Conservation (phyloP, 148 eudicot genomes). For the Dianthus caryophyllus region DNA sequence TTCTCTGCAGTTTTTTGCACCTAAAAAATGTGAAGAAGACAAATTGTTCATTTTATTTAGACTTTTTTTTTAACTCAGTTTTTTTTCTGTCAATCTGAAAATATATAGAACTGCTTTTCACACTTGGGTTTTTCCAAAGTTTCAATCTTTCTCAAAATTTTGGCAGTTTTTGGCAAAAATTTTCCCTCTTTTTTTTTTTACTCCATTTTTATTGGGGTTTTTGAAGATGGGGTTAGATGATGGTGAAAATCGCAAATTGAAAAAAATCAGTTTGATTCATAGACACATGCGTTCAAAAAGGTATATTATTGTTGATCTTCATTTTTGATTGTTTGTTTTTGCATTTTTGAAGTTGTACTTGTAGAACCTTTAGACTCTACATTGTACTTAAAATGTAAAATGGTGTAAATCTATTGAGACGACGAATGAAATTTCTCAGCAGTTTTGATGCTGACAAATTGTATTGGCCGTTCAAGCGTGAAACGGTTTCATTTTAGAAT, state of each 20-base stretch:
- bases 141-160: constrained; percentile 1
- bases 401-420: too few relatives aligned
- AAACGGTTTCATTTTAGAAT: too few relatives aligned
- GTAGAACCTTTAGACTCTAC: too few relatives aligned
- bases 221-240: constrained; percentile 50
- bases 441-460: too few relatives aligned
- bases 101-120: constrained; percentile 4
- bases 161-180: background rate
- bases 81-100: constrained; percentile 18
- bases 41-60: constrained; percentile 25
- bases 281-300: constrained; percentile 68
- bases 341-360: too few relatives aligned
- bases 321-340: background rate
- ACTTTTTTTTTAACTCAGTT: constrained; percentile 14
- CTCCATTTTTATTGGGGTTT: constrained; percentile 8
- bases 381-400: too few relatives aligned
- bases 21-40: constrained; percentile 34
- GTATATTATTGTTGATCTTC: constrained; percentile 26
- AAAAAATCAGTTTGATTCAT: constrained; percentile 33
- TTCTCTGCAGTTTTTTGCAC: constrained; percentile 11
- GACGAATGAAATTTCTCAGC: too few relatives aligned
- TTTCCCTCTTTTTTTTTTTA: background rate
- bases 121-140: constrained; percentile 25
- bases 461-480: too few relatives aligned
- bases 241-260: constrained; percentile 32